Evolutionary conservation across 768 basidiomycete species (phyloP).

Genomic region (Dioszegia crocea): DNA sequence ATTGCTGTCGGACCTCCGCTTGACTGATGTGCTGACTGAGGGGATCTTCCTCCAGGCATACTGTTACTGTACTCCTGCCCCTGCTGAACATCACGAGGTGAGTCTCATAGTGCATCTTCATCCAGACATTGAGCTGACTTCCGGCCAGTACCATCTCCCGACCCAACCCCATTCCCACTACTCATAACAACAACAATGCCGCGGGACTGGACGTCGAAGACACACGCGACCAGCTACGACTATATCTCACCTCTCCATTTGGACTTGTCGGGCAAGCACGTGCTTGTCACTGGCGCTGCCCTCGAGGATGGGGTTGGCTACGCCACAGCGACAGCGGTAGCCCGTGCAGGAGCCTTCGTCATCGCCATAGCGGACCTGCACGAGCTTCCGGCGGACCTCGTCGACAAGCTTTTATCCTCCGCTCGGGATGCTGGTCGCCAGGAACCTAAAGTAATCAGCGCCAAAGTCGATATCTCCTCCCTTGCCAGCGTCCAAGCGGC

Average conservation of each 20-base stretch:
- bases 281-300: slow-evolving; percentile 9
- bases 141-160: no score
- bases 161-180: no score
- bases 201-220: not conserved
- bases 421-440: slow-evolving; percentile 1
- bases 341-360: slow-evolving; percentile 11
- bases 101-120: no score
- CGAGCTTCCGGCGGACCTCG: not conserved
- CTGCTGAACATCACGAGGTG: no score
- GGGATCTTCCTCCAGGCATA: no score
- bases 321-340: slow-evolving; percentile 10
- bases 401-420: not conserved
- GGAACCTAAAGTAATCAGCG: not conserved
- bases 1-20: no score
- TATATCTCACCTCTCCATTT: slow-evolving; percentile 4
- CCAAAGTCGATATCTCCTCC: not conserved
- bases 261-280: not conserved
- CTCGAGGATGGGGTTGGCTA: slow-evolving; percentile 10
- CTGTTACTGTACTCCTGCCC: no score
- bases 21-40: no score
- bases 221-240: slow-evolving; percentile 3
- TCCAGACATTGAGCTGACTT: no score
- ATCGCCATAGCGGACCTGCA: slow-evolving; percentile 11
- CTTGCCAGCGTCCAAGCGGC: not conserved
- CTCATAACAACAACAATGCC: no score